These are phyloP conservation scores for Populus deltoides DNA, from an alignment of 345 rosid genomes.

Conservation along the genomic window DNA sequence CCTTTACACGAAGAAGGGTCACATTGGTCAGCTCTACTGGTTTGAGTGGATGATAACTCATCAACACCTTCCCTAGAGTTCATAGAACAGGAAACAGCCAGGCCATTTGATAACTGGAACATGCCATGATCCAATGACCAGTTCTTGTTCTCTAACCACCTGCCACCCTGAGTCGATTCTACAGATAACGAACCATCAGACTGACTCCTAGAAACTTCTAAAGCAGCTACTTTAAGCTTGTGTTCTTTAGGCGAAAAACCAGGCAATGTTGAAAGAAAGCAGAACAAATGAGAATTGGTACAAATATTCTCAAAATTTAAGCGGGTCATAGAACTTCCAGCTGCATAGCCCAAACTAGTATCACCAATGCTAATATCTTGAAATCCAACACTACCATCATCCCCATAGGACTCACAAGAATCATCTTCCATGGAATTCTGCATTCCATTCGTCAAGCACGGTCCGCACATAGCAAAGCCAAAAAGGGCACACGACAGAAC, in stretches of 20 bases:
- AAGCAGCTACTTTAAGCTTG: conserved; percentile 20
- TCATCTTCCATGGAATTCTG: conserved; percentile 41
- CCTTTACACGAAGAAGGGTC: conserved; percentile 47
- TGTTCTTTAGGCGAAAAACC: conserved; percentile 33
- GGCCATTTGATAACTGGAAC: conserved; percentile 46
- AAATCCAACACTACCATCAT: conserved; percentile 26
- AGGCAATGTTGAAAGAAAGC: conserved; percentile 65
- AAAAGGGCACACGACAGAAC: conserved; percentile 55
- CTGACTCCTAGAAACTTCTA: conserved; percentile 36
- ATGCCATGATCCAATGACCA: conserved; percentile 42
- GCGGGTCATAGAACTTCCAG: conserved; percentile 22
- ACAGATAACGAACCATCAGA: conserved; percentile 25
- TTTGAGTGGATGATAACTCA: conserved; percentile 32
- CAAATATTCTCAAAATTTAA: conserved; percentile 37
- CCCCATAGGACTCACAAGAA: conserved; percentile 40
- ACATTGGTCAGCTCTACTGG: conserved; percentile 26
- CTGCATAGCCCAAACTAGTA: conserved; percentile 24
- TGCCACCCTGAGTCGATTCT: conserved; percentile 30
- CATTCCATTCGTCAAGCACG: conserved; percentile 40
- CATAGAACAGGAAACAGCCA: conserved; percentile 54
- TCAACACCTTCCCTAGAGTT: conserved; percentile 30
- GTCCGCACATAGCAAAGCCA: conserved; percentile 37
- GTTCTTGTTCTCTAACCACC: conserved; percentile 34
- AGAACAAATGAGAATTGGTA: conserved; percentile 45
- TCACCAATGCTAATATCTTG: conserved; percentile 27